Percentiles rank a stretch among this genome's conserved stretches.
phyloP scores from a whole-genome alignment of 352 stramenopile genomes.

The Phytopythium chamaehyphon region DNA sequence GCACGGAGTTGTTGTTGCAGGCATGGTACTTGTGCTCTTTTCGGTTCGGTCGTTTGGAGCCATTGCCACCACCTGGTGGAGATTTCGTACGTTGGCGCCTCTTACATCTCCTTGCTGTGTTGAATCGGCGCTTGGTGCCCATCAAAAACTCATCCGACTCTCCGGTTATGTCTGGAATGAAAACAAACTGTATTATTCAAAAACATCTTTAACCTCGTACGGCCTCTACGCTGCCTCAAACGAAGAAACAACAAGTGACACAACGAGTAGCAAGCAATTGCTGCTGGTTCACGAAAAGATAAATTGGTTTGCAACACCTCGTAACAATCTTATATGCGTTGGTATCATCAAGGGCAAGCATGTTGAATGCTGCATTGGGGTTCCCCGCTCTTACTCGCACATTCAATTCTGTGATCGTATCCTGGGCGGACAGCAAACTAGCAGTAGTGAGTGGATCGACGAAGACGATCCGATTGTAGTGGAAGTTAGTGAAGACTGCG shows the following conservation, averaged over 20 bases:
- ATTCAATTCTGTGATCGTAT: too few species aligned
- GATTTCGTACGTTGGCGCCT: constrained; percentile 2
- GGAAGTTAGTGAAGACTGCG: too few species aligned
- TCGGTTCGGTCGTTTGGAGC: constrained; percentile 6
- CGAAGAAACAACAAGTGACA: not conserved
- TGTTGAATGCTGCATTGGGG: not conserved
- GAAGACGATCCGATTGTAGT: too few species aligned
- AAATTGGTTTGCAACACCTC: not conserved
- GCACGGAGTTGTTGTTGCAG: constrained; percentile 9
- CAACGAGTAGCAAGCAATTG: not conserved
- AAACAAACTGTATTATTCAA: not conserved
- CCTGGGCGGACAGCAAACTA: too few species aligned
- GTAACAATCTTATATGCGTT: not conserved
- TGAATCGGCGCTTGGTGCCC: constrained; percentile 12
- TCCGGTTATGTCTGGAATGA: constrained; percentile 13
- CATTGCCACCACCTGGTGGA: constrained; percentile 7
- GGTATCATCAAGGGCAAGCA: not conserved
- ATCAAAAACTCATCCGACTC: constrained; percentile 13
- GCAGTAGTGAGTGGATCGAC: too few species aligned
- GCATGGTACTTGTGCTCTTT: not conserved
- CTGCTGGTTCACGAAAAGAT: constrained; percentile 5
- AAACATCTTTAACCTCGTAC: not conserved
- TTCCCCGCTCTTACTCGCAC: too few species aligned
- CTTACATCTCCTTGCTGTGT: constrained; percentile 18
- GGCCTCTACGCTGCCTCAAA: not conserved